These are phyloP conservation scores for Entoloma clypeatum DNA, from an alignment of 1,284 basidiomycete species.

Conservation along the genomic window DNA sequence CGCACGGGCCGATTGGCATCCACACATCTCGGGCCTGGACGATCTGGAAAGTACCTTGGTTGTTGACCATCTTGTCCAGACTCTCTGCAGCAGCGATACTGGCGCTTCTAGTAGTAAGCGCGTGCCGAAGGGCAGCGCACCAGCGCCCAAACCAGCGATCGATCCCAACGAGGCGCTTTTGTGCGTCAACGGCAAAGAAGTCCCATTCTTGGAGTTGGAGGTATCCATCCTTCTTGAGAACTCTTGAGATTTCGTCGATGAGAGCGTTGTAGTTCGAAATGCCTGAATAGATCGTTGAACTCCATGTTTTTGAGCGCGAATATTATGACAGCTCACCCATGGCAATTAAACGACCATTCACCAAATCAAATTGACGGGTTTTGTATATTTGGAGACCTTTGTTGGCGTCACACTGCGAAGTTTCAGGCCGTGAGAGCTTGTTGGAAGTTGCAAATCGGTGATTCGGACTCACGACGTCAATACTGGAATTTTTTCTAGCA, in stretches of 20 bases:
- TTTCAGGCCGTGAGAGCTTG: too few relatives aligned
- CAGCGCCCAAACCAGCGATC: conserved; percentile 11
- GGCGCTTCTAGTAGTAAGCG: conserved; percentile 5
- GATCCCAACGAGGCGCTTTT: conserved; percentile 1
- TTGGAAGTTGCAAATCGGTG: too few relatives aligned
- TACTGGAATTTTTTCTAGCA: too few relatives aligned
- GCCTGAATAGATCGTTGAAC: neutral
- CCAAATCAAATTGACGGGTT: neutral
- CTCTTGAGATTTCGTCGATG: conserved; percentile 4
- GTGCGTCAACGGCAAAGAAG: conserved; percentile 6
- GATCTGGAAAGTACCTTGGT: conserved; percentile 2
- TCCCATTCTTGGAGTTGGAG: conserved; percentile 8
- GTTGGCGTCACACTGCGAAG: conserved; percentile 6
- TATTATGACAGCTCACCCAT: neutral
- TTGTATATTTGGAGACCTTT: conserved; percentile 1
- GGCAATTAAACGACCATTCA: conserved; percentile 3
- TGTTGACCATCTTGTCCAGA: conserved; percentile 4
- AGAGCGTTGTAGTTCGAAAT: conserved; percentile 4
- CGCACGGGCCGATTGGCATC: conserved; percentile 12
- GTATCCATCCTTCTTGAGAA: conserved; percentile 2
- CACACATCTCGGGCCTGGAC: conserved; percentile 9
- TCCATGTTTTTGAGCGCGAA: too few relatives aligned
- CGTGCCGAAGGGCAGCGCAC: conserved; percentile 8
- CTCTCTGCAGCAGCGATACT: conserved; percentile 7
- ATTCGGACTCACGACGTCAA: too few relatives aligned